Base-by-base conservation (phyloP, 495 filamentous ascomycete species). In the Arthonia radiata region DNA sequence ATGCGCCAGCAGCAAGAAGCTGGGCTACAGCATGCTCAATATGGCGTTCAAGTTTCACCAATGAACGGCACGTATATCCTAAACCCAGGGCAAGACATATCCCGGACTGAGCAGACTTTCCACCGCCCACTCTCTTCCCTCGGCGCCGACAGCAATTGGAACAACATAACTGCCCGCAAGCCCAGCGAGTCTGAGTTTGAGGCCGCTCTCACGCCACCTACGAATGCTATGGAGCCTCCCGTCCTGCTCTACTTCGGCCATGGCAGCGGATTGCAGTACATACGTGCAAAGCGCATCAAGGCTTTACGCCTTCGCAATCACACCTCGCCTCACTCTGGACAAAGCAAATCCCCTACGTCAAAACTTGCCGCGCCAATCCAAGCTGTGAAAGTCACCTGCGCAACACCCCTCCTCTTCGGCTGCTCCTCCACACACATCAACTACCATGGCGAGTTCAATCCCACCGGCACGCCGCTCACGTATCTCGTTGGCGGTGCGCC, bases 401-500 rank as follows among this genome's bases (percentile, higher is more conserved):
- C 6, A 7, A 22, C 19, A 22, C 7, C 19, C 7, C 19, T 22
- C 19, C 19, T 22, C 11, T 22, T 22, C 19, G 19, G 19, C 19
- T 22, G 19, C 19, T 7, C 7, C 19, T 7, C 7, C 11, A 11
- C 19, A 22, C 11, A 6, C 6, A 6, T 22, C 7, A 6, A 11
- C 19, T 6, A 7, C 19, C 19, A 68, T 0, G 86, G 83, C 14
- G 69, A 86, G 33, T 90, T 89, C 39, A 79, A 92, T 41, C 71
- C 75, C 1, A 71, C 75, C 37, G 86, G 86, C 0, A 79, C 77
- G 18, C 71, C 77, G n/a, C 64, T 81, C 47, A 76, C 77, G 33
- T 94, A 93, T 48, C 64, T 94, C 47, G 61, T 81, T 18, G 79
- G 79, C 0, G 83, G 82, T 4, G 64, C 59, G 28, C 70, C 76